These are phyloP conservation scores for Excoecaria agallocha DNA, from an alignment of 345 rosid species.

Conservation along the genomic window DNA sequence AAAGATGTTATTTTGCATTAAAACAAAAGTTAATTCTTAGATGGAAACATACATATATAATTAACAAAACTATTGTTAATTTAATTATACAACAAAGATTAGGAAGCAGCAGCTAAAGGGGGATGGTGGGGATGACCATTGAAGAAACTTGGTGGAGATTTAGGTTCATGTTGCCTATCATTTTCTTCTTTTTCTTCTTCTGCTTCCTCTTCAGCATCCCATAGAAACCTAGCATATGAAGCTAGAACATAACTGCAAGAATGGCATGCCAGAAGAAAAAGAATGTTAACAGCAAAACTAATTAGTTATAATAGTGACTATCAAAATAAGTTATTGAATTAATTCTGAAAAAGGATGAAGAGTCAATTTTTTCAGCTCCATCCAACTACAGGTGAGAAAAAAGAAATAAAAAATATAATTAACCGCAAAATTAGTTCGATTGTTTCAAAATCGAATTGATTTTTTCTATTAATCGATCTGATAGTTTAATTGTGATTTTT, in stretches of 20 bases:
- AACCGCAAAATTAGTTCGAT: no score
- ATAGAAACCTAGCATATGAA: conserved; percentile 69
- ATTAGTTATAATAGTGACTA: conserved; percentile 3
- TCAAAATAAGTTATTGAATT: background rate
- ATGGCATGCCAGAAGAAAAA: background rate
- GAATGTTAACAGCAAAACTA: background rate
- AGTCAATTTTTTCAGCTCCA: background rate
- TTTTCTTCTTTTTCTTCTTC: conserved; percentile 27
- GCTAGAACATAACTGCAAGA: conserved; percentile 56
- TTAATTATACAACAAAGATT: background rate
- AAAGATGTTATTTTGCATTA: no score
- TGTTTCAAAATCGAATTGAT: no score
- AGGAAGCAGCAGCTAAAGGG: conserved; percentile 35
- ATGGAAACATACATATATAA: no score
- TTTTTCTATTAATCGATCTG: no score
- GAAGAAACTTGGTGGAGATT: conserved; percentile 28
- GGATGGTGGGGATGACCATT: conserved; percentile 21
- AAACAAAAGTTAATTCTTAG: no score
- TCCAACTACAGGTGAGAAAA: no score
- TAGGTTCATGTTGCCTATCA: conserved; percentile 3
- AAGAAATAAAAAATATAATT: no score
- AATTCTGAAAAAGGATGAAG: background rate
- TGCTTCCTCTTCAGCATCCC: conserved; percentile 63
- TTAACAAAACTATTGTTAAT: no score
- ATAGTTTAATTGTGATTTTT: no score